These are phyloP conservation scores for Sedum album DNA, from an alignment of 164 flowering plant genomes.

Conservation along the genomic window DNA sequence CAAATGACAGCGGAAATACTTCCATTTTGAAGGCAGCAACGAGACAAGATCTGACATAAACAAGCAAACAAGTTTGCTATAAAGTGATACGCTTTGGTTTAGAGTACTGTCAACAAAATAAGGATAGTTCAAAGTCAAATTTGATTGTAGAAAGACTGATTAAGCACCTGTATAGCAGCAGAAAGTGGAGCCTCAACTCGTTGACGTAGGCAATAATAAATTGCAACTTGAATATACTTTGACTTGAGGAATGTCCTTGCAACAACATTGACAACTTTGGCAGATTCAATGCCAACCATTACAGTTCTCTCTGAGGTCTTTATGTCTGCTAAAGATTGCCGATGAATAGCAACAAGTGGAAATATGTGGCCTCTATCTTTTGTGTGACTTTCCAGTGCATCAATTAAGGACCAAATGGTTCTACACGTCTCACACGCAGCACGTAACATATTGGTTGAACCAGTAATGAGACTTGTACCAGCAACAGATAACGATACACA, in stretches of 20 bases:
- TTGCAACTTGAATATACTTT: slow-evolving; percentile 68
- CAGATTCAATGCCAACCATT: slow-evolving; percentile 25
- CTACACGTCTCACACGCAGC: slow-evolving; percentile 83
- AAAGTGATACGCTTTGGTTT: background rate
- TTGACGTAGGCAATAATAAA: slow-evolving; percentile 65
- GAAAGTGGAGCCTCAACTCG: slow-evolving; percentile 37
- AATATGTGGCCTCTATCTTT: slow-evolving; percentile 38
- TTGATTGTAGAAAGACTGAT: slow-evolving; percentile 2
- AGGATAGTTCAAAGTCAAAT: background rate
- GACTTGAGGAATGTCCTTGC: slow-evolving; percentile 65
- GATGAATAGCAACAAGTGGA: slow-evolving; percentile 46
- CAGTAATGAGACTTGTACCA: slow-evolving; percentile 68
- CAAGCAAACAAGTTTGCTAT: background rate
- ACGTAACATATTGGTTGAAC: slow-evolving; percentile 60
- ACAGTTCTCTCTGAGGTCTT: slow-evolving; percentile 31
- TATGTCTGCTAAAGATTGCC: slow-evolving; percentile 41
- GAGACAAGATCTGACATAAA: slow-evolving; percentile 62
- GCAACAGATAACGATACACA: slow-evolving; percentile 51
- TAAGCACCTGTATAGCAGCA: slow-evolving; percentile 65
- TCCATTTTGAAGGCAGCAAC: slow-evolving; percentile 62
- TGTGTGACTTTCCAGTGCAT: slow-evolving; percentile 51
- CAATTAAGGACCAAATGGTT: slow-evolving; percentile 74
- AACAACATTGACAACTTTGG: too few species aligned
- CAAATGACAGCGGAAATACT: slow-evolving; percentile 49
- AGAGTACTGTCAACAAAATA: background rate